phyloP scores from a whole-genome alignment of 352 stramenopile genomes.

The Phytopythium cucurbitacearum region DNA sequence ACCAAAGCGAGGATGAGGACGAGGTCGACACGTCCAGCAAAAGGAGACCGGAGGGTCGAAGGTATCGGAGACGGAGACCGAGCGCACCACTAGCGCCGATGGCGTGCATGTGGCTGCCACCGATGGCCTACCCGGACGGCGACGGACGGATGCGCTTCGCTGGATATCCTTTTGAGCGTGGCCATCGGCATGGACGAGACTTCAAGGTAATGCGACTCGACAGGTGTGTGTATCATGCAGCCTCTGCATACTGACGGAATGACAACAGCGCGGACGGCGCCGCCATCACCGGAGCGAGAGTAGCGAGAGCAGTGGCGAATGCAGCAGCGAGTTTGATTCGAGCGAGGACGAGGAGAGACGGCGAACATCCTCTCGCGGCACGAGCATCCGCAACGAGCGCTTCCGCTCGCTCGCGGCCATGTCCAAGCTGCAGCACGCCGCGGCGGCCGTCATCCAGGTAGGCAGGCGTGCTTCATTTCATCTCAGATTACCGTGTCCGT shows the following conservation, averaged over 20 bases:
- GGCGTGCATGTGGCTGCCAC: slow-evolving; percentile 17
- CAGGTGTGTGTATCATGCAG: too few species aligned
- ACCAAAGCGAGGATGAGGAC: slow-evolving; percentile 1
- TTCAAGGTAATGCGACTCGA: too few species aligned
- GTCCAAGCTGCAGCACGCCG: slow-evolving; percentile 36
- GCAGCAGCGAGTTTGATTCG: not conserved
- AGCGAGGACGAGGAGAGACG: slow-evolving; percentile 2
- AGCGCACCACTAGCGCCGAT: slow-evolving; percentile 8
- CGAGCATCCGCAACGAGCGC: slow-evolving; percentile 28
- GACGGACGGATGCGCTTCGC: not conserved
- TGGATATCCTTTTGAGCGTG: too few species aligned
- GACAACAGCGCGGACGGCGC: slow-evolving; percentile 10
- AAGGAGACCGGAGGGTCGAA: too few species aligned
- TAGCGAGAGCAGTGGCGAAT: slow-evolving; percentile 7
- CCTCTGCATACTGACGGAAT: not conserved
- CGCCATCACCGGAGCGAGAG: slow-evolving; percentile 3
- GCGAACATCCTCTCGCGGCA: not conserved
- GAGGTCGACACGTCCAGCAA: slow-evolving; percentile 2
- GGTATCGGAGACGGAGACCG: slow-evolving; percentile 7
- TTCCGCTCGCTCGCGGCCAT: slow-evolving; percentile 42
- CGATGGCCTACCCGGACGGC: slow-evolving; percentile 3
- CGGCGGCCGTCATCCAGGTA: slow-evolving; percentile 43
- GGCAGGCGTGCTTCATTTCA: not conserved
- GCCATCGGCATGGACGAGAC: too few species aligned
- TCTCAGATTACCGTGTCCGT: too few species aligned